These are phyloP conservation scores for Cyclocybe aegerita DNA, from an alignment of 768 basidiomycete genomes.

Conservation along the genomic window DNA sequence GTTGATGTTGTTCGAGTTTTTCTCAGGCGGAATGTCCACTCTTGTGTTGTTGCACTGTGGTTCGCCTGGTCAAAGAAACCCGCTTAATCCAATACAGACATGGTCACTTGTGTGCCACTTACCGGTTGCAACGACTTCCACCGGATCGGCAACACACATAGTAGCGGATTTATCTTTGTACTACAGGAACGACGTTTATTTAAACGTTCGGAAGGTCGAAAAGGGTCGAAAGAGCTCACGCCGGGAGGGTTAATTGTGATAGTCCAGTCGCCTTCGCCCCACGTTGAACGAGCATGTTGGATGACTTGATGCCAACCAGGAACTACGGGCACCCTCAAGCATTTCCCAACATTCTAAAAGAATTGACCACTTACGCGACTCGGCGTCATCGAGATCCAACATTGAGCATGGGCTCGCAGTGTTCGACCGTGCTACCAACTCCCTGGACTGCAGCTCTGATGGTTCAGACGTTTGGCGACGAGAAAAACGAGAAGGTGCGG, in stretches of 20 bases:
- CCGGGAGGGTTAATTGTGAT: slow-evolving; percentile 23
- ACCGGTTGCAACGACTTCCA: slow-evolving; percentile 15
- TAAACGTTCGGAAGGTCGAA: too few relatives aligned
- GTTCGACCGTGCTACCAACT: too few relatives aligned
- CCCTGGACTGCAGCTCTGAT: too few relatives aligned
- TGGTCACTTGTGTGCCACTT: neutral
- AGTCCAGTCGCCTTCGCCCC: slow-evolving; percentile 23
- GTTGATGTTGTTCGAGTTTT: slow-evolving; percentile 16
- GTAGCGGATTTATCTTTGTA: slow-evolving; percentile 26
- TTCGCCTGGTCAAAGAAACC: slow-evolving; percentile 6
- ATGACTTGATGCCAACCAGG: slow-evolving; percentile 23
- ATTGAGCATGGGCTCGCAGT: neutral
- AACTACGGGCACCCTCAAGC: slow-evolving; percentile 8
- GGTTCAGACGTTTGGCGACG: too few relatives aligned
- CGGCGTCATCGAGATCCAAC: slow-evolving; percentile 10
- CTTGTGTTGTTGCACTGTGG: slow-evolving; percentile 19
- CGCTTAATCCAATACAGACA: neutral
- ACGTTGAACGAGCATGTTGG: slow-evolving; percentile 20
- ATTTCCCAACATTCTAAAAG: neutral
- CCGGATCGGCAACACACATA: slow-evolving; percentile 21
- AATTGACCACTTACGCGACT: slow-evolving; percentile 4
- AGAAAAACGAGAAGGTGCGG: too few relatives aligned
- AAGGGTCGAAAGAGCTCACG: slow-evolving; percentile 10
- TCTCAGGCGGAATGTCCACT: slow-evolving; percentile 19
- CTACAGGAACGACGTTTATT: slow-evolving; percentile 7